Evolutionary conservation across 2,329 filamentous ascomycete genomes (phyloP), one percentile per base, ranked within the genome.

Genomic region (Neurospora sp.): DNA sequence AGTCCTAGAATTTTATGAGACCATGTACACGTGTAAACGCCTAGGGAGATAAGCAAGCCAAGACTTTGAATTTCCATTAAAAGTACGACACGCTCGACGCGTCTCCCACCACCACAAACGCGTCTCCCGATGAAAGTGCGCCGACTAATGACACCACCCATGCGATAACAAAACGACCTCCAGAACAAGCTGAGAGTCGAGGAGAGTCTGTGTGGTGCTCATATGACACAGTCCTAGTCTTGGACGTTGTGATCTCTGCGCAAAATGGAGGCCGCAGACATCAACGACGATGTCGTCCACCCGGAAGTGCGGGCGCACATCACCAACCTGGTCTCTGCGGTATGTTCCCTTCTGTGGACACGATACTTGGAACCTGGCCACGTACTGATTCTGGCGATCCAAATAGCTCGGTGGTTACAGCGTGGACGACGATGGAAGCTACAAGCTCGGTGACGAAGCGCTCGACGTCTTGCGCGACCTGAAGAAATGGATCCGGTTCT

Each of bases 261-360:
- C 75, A 81, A 73, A 17, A 90, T 90, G 88, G 87, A 89, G 79
- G 76, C 82, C 71, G 79, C 78, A 73, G 86, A 87, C 68, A 83
- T 79, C 70, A 78, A 79, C 70, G 82, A 80, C 74, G 88, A 89
- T 78, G 84, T 91, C 71, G 91, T 98, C 70, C 93, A 98, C 79
- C 93, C 93, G 58, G 93, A 97, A 83, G 93, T 97, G 76, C 91
- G 94, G 78, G 93, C 94, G 38, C 93, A 97, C 81, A 90, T 99
- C 78, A 95, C 92, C 82, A 97, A 93, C 82, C 89, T 99, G 39
- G 92, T 97, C 73, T 95, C 94, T 77, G 96, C 96, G 72, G 94
- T 96, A 85, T 78, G 91, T 86, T 66, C 67, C 19, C 66, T 52
- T 40, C 6, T 15, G 15, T 42, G 15, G 9, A 36, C 39, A 68